Conservation (phyloP, 352 stramenopile genomes). For the Phytopythium mirpurense region DNA sequence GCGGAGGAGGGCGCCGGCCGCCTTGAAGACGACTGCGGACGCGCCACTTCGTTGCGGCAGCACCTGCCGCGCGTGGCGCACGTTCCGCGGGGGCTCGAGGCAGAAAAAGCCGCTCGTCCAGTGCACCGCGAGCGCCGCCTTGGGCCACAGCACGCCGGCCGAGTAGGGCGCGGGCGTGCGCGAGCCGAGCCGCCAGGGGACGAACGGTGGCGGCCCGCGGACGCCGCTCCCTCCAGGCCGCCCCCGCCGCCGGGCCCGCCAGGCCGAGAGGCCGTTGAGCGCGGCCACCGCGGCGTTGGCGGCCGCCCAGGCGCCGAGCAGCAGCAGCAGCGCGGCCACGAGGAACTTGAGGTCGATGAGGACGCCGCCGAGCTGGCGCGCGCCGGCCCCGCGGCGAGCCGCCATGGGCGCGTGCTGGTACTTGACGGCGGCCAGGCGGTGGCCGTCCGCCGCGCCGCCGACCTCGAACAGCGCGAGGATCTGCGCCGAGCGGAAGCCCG, state of each 20-base stretch:
- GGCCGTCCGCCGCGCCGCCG: not conserved
- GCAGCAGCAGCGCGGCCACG: not conserved
- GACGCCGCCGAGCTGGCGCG: slow-evolving; percentile 16
- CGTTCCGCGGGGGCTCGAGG: not conserved
- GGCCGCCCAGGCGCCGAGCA: not conserved
- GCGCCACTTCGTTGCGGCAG: too few relatives aligned
- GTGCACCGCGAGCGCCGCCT: slow-evolving; percentile 20
- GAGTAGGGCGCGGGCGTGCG: slow-evolving; percentile 23
- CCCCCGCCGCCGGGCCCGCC: too few relatives aligned
- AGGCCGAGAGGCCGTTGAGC: not conserved
- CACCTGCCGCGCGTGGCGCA: too few relatives aligned
- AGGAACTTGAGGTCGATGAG: slow-evolving; percentile 31
- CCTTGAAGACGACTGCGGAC: too few relatives aligned
- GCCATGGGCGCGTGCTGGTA: slow-evolving; percentile 9
- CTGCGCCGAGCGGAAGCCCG: slow-evolving; percentile 14
- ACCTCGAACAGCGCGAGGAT: slow-evolving; percentile 5
- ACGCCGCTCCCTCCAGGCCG: not conserved
- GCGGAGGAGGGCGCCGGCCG: not conserved
- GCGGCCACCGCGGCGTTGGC: not conserved
- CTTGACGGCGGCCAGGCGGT: not conserved
- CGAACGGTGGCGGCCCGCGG: not conserved
- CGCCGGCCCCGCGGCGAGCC: slow-evolving; percentile 12
- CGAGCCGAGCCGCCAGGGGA: not conserved
- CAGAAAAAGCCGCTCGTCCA: slow-evolving; percentile 32
- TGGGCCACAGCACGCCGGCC: slow-evolving; percentile 22